These are phyloP conservation scores for Galerina marginata DNA, from an alignment of 768 basidiomycete genomes.

Conservation along the genomic window DNA sequence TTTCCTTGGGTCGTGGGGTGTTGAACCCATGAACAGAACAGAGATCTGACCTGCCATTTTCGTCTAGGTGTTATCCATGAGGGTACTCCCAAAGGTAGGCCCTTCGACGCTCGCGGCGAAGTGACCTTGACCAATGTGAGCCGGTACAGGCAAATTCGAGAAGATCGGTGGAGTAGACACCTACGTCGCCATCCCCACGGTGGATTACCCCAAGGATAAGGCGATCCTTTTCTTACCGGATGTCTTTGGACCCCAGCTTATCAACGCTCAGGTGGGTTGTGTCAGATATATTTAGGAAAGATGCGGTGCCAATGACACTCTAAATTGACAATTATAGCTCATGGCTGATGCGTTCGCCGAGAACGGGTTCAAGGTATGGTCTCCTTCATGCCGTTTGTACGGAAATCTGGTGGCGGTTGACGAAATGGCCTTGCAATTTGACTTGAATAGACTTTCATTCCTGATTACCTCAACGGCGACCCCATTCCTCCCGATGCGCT, in stretches of 20 bases:
- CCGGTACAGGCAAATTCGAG: conserved; percentile 49
- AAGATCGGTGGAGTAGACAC: conserved; percentile 51
- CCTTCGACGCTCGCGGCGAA: background rate
- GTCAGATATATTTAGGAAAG: background rate
- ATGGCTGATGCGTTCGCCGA: conserved; percentile 48
- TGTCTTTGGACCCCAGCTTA: conserved; percentile 53
- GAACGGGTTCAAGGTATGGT: conserved; percentile 49
- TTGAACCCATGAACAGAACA: background rate
- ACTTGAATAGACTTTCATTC: conserved; percentile 38
- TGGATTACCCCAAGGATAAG: conserved; percentile 58
- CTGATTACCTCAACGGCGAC: conserved; percentile 51
- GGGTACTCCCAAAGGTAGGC: conserved; percentile 49
- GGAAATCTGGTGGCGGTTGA: too few relatives aligned
- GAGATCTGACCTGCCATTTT: background rate
- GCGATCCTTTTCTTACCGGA: conserved; percentile 61
- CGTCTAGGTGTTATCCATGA: conserved; percentile 54
- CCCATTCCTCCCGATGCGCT: conserved; percentile 42
- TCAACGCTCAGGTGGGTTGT: conserved; percentile 49
- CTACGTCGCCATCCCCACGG: conserved; percentile 60
- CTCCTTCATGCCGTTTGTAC: too few relatives aligned
- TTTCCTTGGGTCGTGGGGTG: conserved; percentile 28
- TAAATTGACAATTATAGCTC: conserved; percentile 30
- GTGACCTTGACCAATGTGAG: background rate
- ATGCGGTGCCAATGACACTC: background rate
- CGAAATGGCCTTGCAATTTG: background rate